Base-by-base conservation (phyloP, 805 yeast species). In the Suhomyces faveliae region DNA sequence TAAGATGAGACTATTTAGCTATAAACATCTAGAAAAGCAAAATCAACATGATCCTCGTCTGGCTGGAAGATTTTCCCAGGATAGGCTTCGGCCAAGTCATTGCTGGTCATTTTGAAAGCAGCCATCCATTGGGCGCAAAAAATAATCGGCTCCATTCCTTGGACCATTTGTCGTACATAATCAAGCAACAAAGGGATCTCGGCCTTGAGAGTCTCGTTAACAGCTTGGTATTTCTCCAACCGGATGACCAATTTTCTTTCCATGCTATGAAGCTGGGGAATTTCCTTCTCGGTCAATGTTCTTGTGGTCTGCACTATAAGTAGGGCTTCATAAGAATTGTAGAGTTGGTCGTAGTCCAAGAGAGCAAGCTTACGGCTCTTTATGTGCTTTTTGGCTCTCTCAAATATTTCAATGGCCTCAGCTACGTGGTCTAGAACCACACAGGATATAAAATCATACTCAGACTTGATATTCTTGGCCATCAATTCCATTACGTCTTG, bases 161-260 rank as follows among this genome's bases (percentile, higher is more conserved):
- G 56, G 35, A 72, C 55, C 20, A 74, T 56, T 11, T 54, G 41
- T 3, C 61, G 49, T 0, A 73, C 59, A 9, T 74, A 57, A 5
- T 60, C 47, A 47, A 74, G 66, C 42, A 79, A 74, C 3, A 50
- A 42, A 0, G 85, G 84, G 1, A 82, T 55, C 37, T 80, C 85
- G 24, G 48, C 49, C 48, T 78, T 77, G 50, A 81, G 62, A 3
- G 53, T 43, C 4, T 56, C 51, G 55, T 79, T 77, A 29, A 70
- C 51, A 9, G 50, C 42, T 2, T 73, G 71, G 53, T 73, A 78
- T 42, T 51, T 52, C 1, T 35, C 46, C 33, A 59, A 60, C 12
- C 43, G 45, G 1, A 47, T 61, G 3, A 56, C 62, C 20, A 66
- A 30, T 56, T 73, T 57, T 49, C 64, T 48, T 52, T 67, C 51